phyloP scores from a whole-genome alignment of 345 rosid genomes.

The Capsella bursapastoris region DNA sequence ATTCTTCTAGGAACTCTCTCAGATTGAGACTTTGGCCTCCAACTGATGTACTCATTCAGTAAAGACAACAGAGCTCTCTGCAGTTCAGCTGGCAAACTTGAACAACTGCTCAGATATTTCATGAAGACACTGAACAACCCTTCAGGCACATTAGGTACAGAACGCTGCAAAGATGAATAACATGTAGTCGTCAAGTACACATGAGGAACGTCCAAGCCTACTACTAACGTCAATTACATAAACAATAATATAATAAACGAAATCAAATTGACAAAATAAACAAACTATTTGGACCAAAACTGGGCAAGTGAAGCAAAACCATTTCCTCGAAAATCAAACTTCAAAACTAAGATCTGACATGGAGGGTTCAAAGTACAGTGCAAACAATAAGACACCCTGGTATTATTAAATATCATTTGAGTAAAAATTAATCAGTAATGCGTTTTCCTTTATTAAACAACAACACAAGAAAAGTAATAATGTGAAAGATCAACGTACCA shows the following conservation, averaged over 20 bases:
- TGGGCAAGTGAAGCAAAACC: too few species aligned
- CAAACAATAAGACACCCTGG: neutral
- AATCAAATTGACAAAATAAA: conserved; percentile 2
- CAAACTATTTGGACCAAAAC: neutral
- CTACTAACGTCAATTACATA: neutral
- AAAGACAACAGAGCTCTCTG: conserved; percentile 68
- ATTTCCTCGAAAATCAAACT: too few species aligned
- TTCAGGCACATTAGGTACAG: conserved; percentile 66
- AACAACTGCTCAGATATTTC: conserved; percentile 61
- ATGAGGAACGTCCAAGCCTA: conserved; percentile 8
- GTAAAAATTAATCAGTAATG: neutral
- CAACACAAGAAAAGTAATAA: neutral
- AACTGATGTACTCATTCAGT: conserved; percentile 63
- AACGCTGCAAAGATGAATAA: conserved; percentile 58
- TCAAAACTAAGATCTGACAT: too few species aligned
- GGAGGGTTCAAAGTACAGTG: too few species aligned
- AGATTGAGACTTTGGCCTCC: conserved; percentile 49
- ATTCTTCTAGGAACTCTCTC: conserved; percentile 51
- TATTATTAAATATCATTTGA: neutral
- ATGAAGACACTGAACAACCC: conserved; percentile 83
- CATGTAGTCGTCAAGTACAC: conserved; percentile 9
- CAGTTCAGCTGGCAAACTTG: conserved; percentile 58
- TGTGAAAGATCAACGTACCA: conserved; percentile 51
- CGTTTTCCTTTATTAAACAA: neutral
- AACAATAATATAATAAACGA: conserved; percentile 1